Evolutionary conservation across 768 basidiomycete species (phyloP).

Genomic region (Heimioporus sp.): DNA sequence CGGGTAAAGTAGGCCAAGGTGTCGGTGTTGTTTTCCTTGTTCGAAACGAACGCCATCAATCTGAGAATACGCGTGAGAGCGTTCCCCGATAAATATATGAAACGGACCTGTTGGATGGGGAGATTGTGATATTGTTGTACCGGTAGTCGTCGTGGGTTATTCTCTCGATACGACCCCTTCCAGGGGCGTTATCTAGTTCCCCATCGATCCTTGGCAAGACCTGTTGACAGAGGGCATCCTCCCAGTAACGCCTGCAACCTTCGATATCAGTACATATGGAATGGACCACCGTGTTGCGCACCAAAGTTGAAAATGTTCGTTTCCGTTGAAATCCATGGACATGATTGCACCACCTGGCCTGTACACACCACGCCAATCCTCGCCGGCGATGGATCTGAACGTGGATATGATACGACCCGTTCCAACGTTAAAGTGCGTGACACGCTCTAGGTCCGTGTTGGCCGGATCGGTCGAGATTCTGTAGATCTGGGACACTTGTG

Average conservation of each 20-base stretch:
- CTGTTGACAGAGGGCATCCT: constrained; percentile 27
- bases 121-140: constrained; percentile 29
- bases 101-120: constrained; percentile 37
- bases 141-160: constrained; percentile 39
- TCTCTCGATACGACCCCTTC: constrained; percentile 40
- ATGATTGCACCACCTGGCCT: constrained; percentile 37
- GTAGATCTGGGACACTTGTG: constrained; percentile 38
- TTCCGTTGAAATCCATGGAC: constrained; percentile 41
- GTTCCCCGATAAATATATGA: neutral
- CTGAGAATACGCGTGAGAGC: constrained; percentile 17
- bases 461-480: constrained; percentile 30
- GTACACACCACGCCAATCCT: constrained; percentile 41
- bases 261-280: neutral
- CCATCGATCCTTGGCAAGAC: constrained; percentile 34
- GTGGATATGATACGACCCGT: constrained; percentile 34
- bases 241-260: constrained; percentile 41
- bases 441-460: constrained; percentile 28
- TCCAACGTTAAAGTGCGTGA: constrained; percentile 41
- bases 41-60: constrained; percentile 39
- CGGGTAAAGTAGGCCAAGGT: constrained; percentile 36
- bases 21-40: constrained; percentile 40
- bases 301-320: constrained; percentile 43
- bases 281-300: constrained; percentile 4
- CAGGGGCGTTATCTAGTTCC: constrained; percentile 39
- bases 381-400: constrained; percentile 34